Evolutionary conservation across 2,329 filamentous ascomycete genomes (phyloP).

Genomic region (Botryotinia globosa): DNA sequence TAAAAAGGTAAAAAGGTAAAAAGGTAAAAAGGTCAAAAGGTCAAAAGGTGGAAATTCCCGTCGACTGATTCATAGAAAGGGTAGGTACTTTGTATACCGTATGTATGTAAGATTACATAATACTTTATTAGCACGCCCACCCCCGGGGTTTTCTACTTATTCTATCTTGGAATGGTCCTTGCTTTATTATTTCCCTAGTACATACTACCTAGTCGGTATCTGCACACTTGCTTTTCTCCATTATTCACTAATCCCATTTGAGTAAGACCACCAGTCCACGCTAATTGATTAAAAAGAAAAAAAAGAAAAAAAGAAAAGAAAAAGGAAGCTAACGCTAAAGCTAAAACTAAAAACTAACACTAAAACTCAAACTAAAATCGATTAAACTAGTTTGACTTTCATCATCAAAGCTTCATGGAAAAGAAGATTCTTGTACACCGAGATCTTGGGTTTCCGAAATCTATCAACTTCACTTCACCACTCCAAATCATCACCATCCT

Average conservation of each 20-base stretch:
- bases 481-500: background rate
- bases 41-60: background rate
- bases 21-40: no score
- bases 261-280: background rate
- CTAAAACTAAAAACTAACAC: background rate
- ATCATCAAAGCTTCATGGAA: slow-evolving; percentile 18
- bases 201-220: no score
- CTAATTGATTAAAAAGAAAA: background rate
- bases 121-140: no score
- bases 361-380: background rate
- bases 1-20: no score
- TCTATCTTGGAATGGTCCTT: background rate
- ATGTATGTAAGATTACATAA: no score
- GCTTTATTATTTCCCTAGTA: no score
- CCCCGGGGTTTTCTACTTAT: background rate
- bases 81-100: no score
- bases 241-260: slow-evolving; percentile 7
- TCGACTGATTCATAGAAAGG: background rate
- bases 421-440: slow-evolving; percentile 17
- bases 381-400: slow-evolving; percentile 5
- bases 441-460: background rate
- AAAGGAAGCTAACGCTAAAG: background rate
- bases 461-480: background rate
- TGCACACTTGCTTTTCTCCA: slow-evolving; percentile 19
- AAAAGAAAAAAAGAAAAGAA: no score